Evolutionary conservation across 2,329 filamentous ascomycete species (phyloP), one percentile per base, ranked within the genome.

Genomic region (Alternaria hordeiaustralica): DNA sequence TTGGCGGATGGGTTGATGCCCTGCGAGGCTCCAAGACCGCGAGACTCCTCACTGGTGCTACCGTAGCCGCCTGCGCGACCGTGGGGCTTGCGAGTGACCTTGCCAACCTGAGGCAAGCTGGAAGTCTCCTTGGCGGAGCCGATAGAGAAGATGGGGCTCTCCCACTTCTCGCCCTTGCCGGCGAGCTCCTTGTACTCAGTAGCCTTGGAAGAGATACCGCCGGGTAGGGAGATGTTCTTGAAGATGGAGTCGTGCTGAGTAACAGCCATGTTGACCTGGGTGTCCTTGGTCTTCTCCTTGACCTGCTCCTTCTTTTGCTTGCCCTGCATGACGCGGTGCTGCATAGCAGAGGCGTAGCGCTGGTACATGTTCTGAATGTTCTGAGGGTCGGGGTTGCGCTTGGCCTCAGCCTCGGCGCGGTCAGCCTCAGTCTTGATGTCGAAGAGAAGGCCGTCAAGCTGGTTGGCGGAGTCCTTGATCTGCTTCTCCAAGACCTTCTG

Each of bases 211-310:
- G 92, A 96, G 79, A 97, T 95, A 59, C 94, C 94, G 30, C 92
- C 92, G 25, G 94, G 94, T 6, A 99, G 86, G 61, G 90, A 87
- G 77, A 99, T 90, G 77, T 95, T 85, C 75, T 93, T 91, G 90
- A 99, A 97, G 69, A 98, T 93, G 69, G 92, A 94, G 76, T 97
- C 93, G 71, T 97, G 88, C 82, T 94, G 89, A 44, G 94, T 96
- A 68, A 94, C 84, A n/a, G 92, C 91, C 47, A 94, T 83, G 79
- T 96, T 96, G 79, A 94, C 88, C 82, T 91, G 89, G 78, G 89
- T 93, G 72, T 92, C 89, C 55, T 88, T 84, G 63, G 80, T 66
- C 56, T 65, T 73, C 61, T 79, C 73, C 71, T 82, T 83, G 10
- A 83, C 73, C 26, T 85, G 81, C 78, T 92, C 82, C 44, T 89